Base-by-base conservation (phyloP, 352 stramenopile species). In the Phytophthora litchii region DNA sequence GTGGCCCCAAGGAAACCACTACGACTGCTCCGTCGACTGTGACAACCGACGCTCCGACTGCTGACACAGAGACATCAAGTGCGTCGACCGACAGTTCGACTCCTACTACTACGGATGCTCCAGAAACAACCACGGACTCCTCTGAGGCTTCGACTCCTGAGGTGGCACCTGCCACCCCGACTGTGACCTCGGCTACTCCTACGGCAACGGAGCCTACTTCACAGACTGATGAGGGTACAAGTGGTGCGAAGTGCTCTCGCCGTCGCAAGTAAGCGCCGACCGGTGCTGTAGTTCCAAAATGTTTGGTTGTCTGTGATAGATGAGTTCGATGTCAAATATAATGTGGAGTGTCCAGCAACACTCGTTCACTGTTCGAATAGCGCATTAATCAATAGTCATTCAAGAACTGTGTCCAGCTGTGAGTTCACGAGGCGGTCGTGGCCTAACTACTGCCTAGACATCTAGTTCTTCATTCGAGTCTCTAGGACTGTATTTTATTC, bases 211-310 rank as follows among this genome's bases (percentile, higher is more conserved):
- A 66, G 9, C 41, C 52, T 32, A 53, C 47, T 3, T 19, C 60
- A 11, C 32, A 54, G 49, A 44, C 41, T 10, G 36, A 57, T n/a
- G 29, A 56, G 31, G 21, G 16, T 11, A 37, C 29, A 23, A 25
- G 16, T 55, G 65, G 61, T 29, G 67, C 51, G 42, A 76, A 64
- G 50, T 70, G 63, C 36, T 46, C 37, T 23, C 63, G 67, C 29
- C 63, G 66, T 6, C 66, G 67, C 31, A 64, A 59, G 16, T 72
- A 59, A 63, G 21, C 29, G 13, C 31, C 11, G 16, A 23, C 5
- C 14, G 13, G 3, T 19, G 29, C n/a, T 42, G 10, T 23, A 38
- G 20, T 23, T 4, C 49, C 9, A 16, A 35, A 37, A 16, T 43
- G 17, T 60, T 4, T 42, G 23, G 20, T 16, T 48, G 49, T 60